Base-by-base conservation (phyloP, 2,329 filamentous ascomycete species). In the Penicillium sp. region DNA sequence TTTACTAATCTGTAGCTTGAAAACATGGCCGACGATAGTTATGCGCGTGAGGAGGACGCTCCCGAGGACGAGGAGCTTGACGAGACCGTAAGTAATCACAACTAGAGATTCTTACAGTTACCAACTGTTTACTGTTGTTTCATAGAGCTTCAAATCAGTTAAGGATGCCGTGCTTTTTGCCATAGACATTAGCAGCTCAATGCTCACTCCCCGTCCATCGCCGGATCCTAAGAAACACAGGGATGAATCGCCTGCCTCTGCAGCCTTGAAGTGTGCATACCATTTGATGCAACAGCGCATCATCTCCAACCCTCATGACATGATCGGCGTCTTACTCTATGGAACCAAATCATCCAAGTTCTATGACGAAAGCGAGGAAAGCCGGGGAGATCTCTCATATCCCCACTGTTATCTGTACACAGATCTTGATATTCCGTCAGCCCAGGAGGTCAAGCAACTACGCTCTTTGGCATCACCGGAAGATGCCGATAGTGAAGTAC, bases 121-220 rank as follows among this genome's bases (percentile, higher is more conserved):
- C 16, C 38, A 9, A 33, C 16, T 42, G 33, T 35, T 46, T 12
- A 50, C 16, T 27, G 33, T 29, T 60, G 36, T 36, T 34, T 28
- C 11, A 28, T 19, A 92, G 89, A 85, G 83, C 70, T 99, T 93
- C 76, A 95, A 91, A 74, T 80, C 86, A 0, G 86, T 91, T 66
- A 96, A 95, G 74, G 93, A 99, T 83, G 93, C 93, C n/a, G 81
- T 97, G n/a, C 79, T 99, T 19, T 92, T 99, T 67, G 92, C 90
- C 12, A 95, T 99, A 62, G 87, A 97, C 62, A 79, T 97, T 65
- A 96, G 88, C 76, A 73, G 82, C 31, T 90, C 89, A 0, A 99
- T 97, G 92, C 75, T 97, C 55, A 75, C 75, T 1, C 75, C 75
- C 35, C 88, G 88, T 18, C 79, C 82, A 2, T 73, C 77, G 2